Percentiles rank a stretch among this genome's conserved stretches.
phyloP scores from a whole-genome alignment of 169 alveolate species.

The Cryptosporidium parvum region DNA sequence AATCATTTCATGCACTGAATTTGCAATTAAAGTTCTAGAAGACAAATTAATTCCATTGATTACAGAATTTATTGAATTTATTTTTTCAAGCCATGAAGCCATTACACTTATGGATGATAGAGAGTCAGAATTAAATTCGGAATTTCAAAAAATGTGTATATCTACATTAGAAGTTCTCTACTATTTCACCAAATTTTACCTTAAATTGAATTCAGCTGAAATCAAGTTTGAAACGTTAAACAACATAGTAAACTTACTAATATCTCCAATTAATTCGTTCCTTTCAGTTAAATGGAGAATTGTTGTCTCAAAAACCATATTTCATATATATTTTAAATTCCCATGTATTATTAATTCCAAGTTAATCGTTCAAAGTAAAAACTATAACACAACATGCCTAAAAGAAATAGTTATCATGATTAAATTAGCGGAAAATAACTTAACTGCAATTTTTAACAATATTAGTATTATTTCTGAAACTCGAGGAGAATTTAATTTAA shows the following conservation, averaged over 20 bases:
- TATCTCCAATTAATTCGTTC: slow-evolving; percentile 21
- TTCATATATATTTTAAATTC: neutral
- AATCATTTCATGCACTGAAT: slow-evolving; percentile 22
- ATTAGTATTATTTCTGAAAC: slow-evolving; percentile 1
- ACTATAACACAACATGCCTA: neutral
- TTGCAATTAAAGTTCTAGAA: slow-evolving; percentile 24
- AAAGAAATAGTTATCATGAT: neutral
- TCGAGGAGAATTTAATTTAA: slow-evolving; percentile 14
- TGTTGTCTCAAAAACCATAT: slow-evolving; percentile 11
- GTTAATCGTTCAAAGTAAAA: neutral
- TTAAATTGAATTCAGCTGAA: neutral
- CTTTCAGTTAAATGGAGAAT: slow-evolving; percentile 20
- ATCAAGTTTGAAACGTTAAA: slow-evolving; percentile 21
- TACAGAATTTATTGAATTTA: neutral
- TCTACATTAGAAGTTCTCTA: slow-evolving; percentile 13
- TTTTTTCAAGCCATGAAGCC: neutral
- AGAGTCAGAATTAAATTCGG: slow-evolving; percentile 35
- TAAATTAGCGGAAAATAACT: neutral
- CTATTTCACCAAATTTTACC: slow-evolving; percentile 36
- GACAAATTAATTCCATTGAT: slow-evolving; percentile 13
- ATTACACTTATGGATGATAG: slow-evolving; percentile 45
- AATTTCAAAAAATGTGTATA: slow-evolving; percentile 28
- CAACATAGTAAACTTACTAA: slow-evolving; percentile 1
- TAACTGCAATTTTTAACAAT: neutral
- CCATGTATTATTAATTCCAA: slow-evolving; percentile 23